Evolutionary conservation across 768 basidiomycete species (phyloP), one percentile per base, ranked within the genome.

Genomic region (Russula griseocarnosa): DNA sequence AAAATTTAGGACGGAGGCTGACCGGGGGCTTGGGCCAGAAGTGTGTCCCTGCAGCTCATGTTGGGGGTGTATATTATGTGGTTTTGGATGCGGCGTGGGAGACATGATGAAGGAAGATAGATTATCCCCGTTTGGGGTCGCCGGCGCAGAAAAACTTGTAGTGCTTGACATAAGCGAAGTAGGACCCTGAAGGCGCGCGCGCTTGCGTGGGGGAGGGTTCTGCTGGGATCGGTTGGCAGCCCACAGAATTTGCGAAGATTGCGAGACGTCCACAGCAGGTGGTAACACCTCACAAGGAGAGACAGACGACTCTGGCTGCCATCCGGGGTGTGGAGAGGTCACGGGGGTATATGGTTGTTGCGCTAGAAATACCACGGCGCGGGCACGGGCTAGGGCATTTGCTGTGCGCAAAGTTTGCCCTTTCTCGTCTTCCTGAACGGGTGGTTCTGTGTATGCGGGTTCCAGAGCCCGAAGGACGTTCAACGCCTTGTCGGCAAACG

Each of bases 331-430:
- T 3, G 63, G 59, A 18, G 63, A 61, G 60, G 60, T 66, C 62
- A 32, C 68, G 57, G 16, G 52, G 36, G 83, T 78, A 55, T 86
- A 86, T 9, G 86, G 86, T 61, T 79, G 81, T 56, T 65, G 68
- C 74, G 70, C 77, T 76, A 34, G 82, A 30, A 84, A 83, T 66
- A 74, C 79, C 79, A 74, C 79, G 74, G 84, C 58, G 82, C 83
- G 73, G 85, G 87, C 68, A 87, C 87, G 72, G 87, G 88, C 88
- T 24, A 92, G 81, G 65, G 87, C 88, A 63, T 86, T 81, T 47
- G 91, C 89, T 26, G 83, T 79, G 58, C 84, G 77, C 54, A 91
- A 74, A 26, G 90, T 82, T 66, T 81, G 79, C 13, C 78, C 78
- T 66, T 86, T 84, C 38, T 62, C 55, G 22, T 67, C 65, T 70